Evolutionary conservation across 805 yeast species (phyloP), one percentile per base, ranked within the genome.

Genomic region (Sugiyamaella chiloensis): DNA sequence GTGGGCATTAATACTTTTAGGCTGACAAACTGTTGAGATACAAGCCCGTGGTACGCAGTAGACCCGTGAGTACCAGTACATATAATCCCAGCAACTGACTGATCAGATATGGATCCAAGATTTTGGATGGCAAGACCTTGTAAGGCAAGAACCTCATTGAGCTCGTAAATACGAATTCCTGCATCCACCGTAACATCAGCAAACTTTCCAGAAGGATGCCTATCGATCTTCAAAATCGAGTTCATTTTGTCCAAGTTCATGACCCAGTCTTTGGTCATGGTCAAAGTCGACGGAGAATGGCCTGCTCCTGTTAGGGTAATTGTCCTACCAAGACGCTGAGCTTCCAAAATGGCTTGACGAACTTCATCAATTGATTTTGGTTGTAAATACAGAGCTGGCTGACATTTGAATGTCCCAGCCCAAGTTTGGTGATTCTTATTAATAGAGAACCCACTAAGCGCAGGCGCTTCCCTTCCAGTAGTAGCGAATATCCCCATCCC

Each of bases 51-150:
- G 63, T 76, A 87, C 35, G 91, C 95, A 7, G 96, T 83, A 0
- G 97, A 85, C 5, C 99, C 99, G 62, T 91, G 99, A 0, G 98
- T 89, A 24, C 98, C 98, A 0, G 98, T 91, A 1, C 96, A 85
- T 39, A 93, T 88, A 55, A 90, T 81, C n/a, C 99, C 99, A 2
- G 95, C 98, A 21, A 89, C 73, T 12, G 95, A 85, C 64, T 91
- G 98, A 52, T 88, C 96, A 34, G 93, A 81, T 46, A 91, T 91
- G 1, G 97, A 89, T 1, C 98, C 98, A 59, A 93, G 71, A 60
- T 86, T 91, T 66, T 91, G 98, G 49, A 91, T 71, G 4, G 96
- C 95, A 50, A 87, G 75, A 1, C 85, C 83, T 53, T 78, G 74
- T 9, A 70, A 52, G 21, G 79, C 83, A 52, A 91, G 72, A 51